Conservation (phyloP, 352 stramenopile species). For the Pythium guiyangense region DNA sequence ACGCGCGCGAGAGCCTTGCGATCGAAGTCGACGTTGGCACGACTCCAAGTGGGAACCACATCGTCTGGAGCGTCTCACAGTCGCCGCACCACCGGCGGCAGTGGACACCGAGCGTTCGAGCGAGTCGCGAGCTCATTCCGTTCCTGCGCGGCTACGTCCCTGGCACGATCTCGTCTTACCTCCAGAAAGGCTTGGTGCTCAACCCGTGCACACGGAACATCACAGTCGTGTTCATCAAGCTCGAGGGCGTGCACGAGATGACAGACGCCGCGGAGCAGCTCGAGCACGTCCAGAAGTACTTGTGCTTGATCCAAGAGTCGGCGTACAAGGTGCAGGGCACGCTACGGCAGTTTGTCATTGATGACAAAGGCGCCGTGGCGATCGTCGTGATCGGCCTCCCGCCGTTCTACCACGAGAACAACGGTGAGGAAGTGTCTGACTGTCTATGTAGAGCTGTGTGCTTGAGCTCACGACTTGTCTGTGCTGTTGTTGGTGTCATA, state of each 20-base stretch:
- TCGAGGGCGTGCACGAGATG: slow-evolving; percentile 53
- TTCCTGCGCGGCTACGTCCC: slow-evolving; percentile 65
- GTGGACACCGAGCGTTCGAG: slow-evolving; percentile 8
- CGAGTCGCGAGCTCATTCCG: slow-evolving; percentile 39
- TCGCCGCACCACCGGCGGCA: slow-evolving; percentile 11
- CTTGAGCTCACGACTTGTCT: slow-evolving; percentile 1
- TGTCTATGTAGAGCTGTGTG: slow-evolving; percentile 5
- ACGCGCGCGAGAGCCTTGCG: slow-evolving; percentile 16
- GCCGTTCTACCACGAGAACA: slow-evolving; percentile 85
- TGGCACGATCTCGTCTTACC: slow-evolving; percentile 59
- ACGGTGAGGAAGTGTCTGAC: slow-evolving; percentile 35
- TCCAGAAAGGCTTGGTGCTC: slow-evolving; percentile 59
- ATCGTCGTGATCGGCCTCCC: slow-evolving; percentile 75
- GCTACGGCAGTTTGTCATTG: slow-evolving; percentile 82
- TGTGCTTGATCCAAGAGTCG: slow-evolving; percentile 70
- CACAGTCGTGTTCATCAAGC: slow-evolving; percentile 68
- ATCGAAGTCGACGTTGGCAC: slow-evolving; percentile 18
- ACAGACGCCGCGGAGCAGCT: slow-evolving; percentile 31
- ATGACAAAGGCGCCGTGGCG: slow-evolving; percentile 80
- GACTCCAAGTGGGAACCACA: slow-evolving; percentile 41
- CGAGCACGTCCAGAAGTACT: slow-evolving; percentile 46
- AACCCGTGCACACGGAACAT: slow-evolving; percentile 65
- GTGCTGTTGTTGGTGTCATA: slow-evolving; percentile 6
- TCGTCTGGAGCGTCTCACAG: slow-evolving; percentile 24
- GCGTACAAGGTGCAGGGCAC: slow-evolving; percentile 78